A percentile compares a stretch with the other conserved stretches of the same genome.
Conservation (phyloP, 2,329 filamentous ascomycete genomes). For the Cladosporium sp. region DNA sequence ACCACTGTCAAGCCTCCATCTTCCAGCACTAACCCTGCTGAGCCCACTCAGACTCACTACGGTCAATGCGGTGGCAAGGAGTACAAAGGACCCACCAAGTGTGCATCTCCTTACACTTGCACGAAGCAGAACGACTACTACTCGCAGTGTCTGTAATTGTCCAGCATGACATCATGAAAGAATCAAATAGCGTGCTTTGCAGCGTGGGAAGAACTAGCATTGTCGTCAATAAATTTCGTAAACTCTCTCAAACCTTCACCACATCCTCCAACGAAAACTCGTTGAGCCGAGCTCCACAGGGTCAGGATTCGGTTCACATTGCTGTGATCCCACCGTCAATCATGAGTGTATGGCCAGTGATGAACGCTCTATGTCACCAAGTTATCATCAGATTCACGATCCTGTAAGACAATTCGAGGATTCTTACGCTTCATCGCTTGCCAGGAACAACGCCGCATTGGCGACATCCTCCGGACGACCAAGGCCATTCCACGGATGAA, state of each 20-base stretch:
- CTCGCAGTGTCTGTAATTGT: constrained; percentile 32
- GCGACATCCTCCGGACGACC: constrained; percentile 24
- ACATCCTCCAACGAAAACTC: neutral
- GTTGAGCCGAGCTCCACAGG: no score
- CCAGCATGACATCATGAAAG: neutral
- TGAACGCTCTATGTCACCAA: constrained; percentile 13
- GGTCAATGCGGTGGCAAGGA: constrained; percentile 34
- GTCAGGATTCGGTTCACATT: no score
- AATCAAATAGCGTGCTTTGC: neutral
- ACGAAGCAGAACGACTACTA: constrained; percentile 32
- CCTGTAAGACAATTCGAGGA: neutral
- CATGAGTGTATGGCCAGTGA: constrained; percentile 18
- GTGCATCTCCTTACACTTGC: constrained; percentile 33
- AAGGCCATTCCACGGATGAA: constrained; percentile 23
- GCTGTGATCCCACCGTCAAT: neutral
- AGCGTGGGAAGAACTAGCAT: neutral
- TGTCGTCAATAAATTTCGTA: neutral
- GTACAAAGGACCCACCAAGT: constrained; percentile 34
- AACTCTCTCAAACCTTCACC: neutral
- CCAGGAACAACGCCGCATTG: constrained; percentile 25
- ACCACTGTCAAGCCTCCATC: neutral
- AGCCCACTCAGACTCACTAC: constrained; percentile 13
- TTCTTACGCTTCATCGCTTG: constrained; percentile 25
- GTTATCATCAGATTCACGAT: neutral
- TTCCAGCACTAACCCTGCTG: neutral